Evolutionary conservation across 768 basidiomycete species (phyloP), one percentile per base, ranked within the genome.

Genomic region (Mycena metata): DNA sequence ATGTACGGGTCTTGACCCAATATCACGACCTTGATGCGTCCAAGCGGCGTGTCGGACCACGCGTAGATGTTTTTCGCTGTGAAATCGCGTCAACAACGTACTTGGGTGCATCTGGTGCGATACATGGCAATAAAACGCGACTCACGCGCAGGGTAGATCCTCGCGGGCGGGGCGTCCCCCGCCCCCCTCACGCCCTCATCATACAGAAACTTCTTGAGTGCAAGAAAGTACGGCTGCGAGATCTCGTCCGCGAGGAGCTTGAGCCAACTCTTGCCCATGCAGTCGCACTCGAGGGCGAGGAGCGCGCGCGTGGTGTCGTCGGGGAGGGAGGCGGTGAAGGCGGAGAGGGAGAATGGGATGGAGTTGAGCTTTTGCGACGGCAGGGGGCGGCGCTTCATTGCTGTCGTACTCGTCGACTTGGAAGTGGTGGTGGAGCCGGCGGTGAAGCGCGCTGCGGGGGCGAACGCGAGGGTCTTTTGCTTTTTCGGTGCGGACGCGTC

Each of bases 1-100:
- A 94, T 93, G 78, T 96, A 96, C 30, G 95, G 95, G 82, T 96
- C 95, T 80, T 96, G 95, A 10, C 93, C 92, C 60, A 98, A 86
- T 66, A 98, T 95, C 55, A 98, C 95, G 30, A 96, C 92, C 76
- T 89, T 91, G 69, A 98, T 89, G 69, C 90, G 89, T 15, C 93
- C 91, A 17, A 98, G 81, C 4, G 95, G 94, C 33, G 95, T 96
- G 63, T 91, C 87, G 4, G 94, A 94, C 96, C 96, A 98, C 15
- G 94, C 85, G 77, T 98, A 98, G 62, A 98, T 93, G 75, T 97
- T 89, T 70, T 85, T 83, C 16, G 95, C 96, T 82, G 39, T 39
- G 11, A 39, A 39, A 39, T 30, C 11, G 39, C 39, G 39, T 39
- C 39, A 39, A 15, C n/a, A n/a, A n/a, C n/a, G n/a, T n/a, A n/a